Conservation (phyloP, 1,284 basidiomycete species). For the Boletus sp. region DNA sequence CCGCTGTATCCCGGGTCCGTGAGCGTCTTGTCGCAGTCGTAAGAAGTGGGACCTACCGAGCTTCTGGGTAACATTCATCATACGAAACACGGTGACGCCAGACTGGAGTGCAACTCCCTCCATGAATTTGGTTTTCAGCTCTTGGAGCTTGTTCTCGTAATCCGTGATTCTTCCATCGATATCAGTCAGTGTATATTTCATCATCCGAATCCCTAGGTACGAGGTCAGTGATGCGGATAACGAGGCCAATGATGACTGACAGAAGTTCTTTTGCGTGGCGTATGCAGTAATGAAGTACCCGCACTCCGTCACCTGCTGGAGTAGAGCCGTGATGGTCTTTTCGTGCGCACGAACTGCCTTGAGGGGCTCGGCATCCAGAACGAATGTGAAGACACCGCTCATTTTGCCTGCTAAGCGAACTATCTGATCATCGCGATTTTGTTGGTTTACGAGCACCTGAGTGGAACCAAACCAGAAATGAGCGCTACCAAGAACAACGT, state of each 20-base stretch:
- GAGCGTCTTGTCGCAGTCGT: background rate
- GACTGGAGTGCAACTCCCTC: background rate
- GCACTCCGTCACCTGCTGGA: background rate
- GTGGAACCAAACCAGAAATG: background rate
- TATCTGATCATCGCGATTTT: background rate
- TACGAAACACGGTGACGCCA: background rate
- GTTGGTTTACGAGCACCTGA: background rate
- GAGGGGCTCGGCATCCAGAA: background rate
- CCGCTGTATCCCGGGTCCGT: background rate
- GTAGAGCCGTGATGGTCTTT: background rate
- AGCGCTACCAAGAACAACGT: background rate
- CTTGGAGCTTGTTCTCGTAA: background rate
- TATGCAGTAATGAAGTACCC: background rate
- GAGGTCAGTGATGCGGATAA: background rate
- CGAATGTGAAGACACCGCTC: background rate
- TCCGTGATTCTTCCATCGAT: background rate
- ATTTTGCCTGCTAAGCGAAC: background rate
- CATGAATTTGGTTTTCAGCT: background rate
- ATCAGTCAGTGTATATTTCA: background rate
- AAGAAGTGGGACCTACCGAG: background rate
- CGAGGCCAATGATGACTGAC: background rate
- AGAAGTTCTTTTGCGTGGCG: background rate
- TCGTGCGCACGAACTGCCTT: background rate
- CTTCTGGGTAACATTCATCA: background rate
- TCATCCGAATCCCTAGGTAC: background rate